Conservation (phyloP, 2,329 filamentous ascomycete species). For the Botrytis fragariae region DNA sequence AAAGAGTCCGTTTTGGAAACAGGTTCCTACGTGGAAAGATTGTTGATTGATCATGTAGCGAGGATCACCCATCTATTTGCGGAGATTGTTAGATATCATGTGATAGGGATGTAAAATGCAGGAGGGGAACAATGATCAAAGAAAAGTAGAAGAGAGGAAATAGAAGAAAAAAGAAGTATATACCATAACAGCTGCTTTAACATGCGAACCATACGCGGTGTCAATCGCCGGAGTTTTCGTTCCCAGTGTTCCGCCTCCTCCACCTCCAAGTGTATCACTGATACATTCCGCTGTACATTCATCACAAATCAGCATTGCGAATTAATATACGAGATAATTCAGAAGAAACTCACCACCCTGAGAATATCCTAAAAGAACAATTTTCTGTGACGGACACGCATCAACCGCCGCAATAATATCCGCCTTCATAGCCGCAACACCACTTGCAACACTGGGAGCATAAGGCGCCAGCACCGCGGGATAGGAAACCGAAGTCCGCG, state of each 20-base stretch:
- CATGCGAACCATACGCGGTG: background rate
- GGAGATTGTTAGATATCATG: background rate
- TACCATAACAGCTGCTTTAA: conserved; percentile 1
- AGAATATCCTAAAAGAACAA: conserved; percentile 5
- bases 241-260: background rate
- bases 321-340: background rate
- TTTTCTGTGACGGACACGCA: conserved; percentile 2
- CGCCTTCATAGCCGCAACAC: conserved; percentile 2
- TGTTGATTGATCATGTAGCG: background rate
- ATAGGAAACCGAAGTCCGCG: background rate
- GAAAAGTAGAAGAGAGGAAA: background rate
- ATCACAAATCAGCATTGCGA: background rate
- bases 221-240: background rate
- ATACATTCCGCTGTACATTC: background rate
- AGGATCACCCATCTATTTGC: background rate
- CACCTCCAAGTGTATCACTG: background rate
- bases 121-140: fast-evolving
- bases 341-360: conserved; percentile 1
- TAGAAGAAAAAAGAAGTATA: background rate
- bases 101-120: background rate
- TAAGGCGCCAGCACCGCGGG: background rate
- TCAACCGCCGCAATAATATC: conserved; percentile 5
- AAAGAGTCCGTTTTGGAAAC: conserved; percentile 13
- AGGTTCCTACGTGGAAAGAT: conserved; percentile 6
- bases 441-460: conserved; percentile 8